Percentiles rank a stretch among this genome's conserved stretches.
These are phyloP conservation scores for Scenedesmus sp. DNA, from an alignment of 163 green algal species.

Conservation along the genomic window DNA sequence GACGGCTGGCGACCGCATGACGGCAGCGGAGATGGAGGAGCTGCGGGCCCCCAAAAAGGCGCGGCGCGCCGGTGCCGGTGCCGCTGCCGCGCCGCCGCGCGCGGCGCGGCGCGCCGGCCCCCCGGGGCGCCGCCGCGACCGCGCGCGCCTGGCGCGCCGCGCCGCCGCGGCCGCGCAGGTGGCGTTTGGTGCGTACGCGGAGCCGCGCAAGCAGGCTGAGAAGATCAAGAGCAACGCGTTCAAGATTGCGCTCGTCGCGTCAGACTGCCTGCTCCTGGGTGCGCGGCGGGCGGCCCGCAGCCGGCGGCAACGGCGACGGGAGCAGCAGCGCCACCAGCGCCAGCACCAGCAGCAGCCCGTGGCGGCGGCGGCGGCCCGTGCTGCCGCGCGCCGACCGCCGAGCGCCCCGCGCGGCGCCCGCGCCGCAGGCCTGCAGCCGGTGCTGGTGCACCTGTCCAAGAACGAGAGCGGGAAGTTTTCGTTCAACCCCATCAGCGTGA, in stretches of 20 bases:
- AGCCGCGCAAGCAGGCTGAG: conserved; percentile 28
- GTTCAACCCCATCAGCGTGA: conserved; percentile 88
- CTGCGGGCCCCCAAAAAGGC: no score
- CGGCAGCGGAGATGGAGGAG: no score
- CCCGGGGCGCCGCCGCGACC: no score
- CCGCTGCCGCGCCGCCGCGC: no score
- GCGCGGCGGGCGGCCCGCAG: background rate
- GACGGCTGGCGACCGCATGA: no score
- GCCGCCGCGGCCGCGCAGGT: conserved; percentile 4
- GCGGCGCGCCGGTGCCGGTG: no score
- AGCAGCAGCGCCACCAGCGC: background rate
- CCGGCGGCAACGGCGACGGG: background rate
- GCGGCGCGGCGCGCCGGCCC: no score
- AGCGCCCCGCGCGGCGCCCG: no score
- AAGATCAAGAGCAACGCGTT: conserved; percentile 48
- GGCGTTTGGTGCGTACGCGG: conserved; percentile 35
- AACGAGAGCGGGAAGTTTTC: conserved; percentile 83
- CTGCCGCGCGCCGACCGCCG: no score
- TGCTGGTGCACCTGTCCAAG: conserved; percentile 96
- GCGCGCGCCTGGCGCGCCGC: background rate
- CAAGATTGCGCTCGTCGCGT: conserved; percentile 77
- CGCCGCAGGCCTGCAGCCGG: conserved; percentile 81
- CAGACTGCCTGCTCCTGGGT: conserved; percentile 78
- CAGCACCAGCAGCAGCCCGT: background rate
- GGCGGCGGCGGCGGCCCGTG: no score